Percentiles rank a stretch among this genome's conserved stretches.
Evolutionary conservation across 345 rosid genomes (phyloP).

Genomic region (Dipteronia sinensis): DNA sequence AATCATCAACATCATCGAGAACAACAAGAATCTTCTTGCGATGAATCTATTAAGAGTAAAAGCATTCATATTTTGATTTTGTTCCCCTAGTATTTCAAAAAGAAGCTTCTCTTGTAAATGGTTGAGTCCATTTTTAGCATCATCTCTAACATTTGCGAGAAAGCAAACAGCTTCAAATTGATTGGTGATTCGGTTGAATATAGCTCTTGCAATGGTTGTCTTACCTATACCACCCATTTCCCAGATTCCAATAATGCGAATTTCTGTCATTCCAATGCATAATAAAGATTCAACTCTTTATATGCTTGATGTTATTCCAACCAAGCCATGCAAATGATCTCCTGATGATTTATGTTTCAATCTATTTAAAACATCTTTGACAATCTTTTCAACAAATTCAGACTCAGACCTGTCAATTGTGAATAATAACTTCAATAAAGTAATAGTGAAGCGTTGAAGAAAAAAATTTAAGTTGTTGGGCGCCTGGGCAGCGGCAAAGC

Average conservation of each 20-base stretch:
- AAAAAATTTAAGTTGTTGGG: no score
- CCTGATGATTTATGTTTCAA: neutral
- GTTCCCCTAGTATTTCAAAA: no score
- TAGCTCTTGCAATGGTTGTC: slow-evolving; percentile 27
- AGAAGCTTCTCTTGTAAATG: no score
- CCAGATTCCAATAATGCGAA: slow-evolving; percentile 22
- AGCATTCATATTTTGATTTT: no score
- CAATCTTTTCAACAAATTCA: neutral
- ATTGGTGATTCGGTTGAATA: slow-evolving; percentile 21
- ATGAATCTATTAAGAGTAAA: no score
- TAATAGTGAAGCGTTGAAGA: no score
- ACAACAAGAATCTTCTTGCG: no score
- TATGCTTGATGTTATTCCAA: slow-evolving; percentile 19
- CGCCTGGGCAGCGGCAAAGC: no score
- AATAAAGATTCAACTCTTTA: neutral
- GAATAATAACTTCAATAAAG: neutral
- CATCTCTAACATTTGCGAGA: slow-evolving; percentile 35
- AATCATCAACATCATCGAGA: no score
- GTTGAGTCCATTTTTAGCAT: neutral
- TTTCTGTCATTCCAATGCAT: neutral
- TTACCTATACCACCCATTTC: slow-evolving; percentile 26
- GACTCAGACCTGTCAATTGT: slow-evolving; percentile 16
- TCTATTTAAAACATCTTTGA: neutral
- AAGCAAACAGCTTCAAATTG: slow-evolving; percentile 32
- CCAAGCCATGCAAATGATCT: neutral